phyloP scores from a whole-genome alignment of 2,329 filamentous ascomycete species.

The Colletotrichum brevisporum region DNA sequence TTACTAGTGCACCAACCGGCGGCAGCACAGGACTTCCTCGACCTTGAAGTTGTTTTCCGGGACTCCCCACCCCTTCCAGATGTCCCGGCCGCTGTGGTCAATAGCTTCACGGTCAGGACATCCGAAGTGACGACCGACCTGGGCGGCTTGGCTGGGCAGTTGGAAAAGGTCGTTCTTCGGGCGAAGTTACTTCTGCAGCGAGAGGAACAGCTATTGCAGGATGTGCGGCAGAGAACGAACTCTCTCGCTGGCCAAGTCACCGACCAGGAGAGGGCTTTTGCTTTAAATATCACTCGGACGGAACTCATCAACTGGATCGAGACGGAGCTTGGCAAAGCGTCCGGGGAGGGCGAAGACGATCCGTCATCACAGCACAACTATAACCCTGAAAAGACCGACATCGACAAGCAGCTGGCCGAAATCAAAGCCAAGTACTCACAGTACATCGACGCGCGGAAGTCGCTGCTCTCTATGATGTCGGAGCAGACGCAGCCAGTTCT shows the following conservation, averaged over 20 bases:
- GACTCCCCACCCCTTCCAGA: conserved; percentile 60
- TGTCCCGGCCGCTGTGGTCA: conserved; percentile 67
- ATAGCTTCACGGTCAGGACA: conserved; percentile 62
- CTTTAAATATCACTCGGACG: conserved; percentile 69
- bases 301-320: conserved; percentile 78
- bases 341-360: conserved; percentile 48
- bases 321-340: conserved; percentile 69
- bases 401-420: conserved; percentile 57
- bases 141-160: conserved; percentile 61
- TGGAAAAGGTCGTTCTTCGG: conserved; percentile 72
- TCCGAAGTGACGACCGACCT: conserved; percentile 58
- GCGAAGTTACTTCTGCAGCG: conserved; percentile 69
- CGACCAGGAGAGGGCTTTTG: conserved; percentile 61
- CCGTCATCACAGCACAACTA: conserved; percentile 40
- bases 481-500: conserved; percentile 49
- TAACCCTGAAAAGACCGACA: conserved; percentile 45
- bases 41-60: conserved; percentile 62
- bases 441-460: conserved; percentile 66
- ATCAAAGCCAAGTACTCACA: conserved; percentile 68
- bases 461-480: conserved; percentile 59
- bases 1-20: conserved; percentile 66
- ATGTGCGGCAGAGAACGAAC: conserved; percentile 43
- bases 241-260: conserved; percentile 52
- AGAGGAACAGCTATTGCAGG: conserved; percentile 69
- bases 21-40: conserved; percentile 64